Conservation (phyloP, 371 early-diverging fungal species). For the Lichtheimia ramosa region DNA sequence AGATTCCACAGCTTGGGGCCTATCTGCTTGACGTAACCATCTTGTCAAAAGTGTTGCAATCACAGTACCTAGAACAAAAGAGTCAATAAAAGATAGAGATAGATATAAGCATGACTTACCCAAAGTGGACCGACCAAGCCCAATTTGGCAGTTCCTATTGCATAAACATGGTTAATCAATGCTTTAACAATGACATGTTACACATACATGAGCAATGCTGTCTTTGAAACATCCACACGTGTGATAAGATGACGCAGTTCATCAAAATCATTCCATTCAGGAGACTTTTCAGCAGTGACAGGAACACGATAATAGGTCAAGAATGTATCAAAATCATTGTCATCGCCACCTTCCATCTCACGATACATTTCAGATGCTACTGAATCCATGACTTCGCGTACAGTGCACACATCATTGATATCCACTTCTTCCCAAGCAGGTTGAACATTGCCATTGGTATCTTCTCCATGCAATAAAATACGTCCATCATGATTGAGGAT, state of each 20-base stretch:
- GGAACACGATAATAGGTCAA: conserved; percentile 59
- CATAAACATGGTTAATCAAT: neutral
- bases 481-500: conserved; percentile 49
- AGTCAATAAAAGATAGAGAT: neutral
- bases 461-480: conserved; percentile 70
- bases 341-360: conserved; percentile 16
- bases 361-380: conserved; percentile 28
- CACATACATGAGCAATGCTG: conserved; percentile 56
- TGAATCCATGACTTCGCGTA: conserved; percentile 53
- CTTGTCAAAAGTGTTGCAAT: conserved; percentile 55
- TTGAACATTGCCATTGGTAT: conserved; percentile 42
- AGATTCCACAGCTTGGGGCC: neutral
- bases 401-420: conserved; percentile 53
- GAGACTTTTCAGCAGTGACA: conserved; percentile 62
- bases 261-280: conserved; percentile 65
- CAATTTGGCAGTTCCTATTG: conserved; percentile 69
- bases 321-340: conserved; percentile 2
- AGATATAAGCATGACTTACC: too few relatives aligned
- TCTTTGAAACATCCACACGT: conserved; percentile 31
- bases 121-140: conserved; percentile 66
- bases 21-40: conserved; percentile 43
- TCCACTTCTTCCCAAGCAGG: conserved; percentile 66
- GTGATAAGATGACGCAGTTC: conserved; percentile 43
- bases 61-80: conserved; percentile 27
- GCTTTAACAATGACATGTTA: neutral